These are phyloP conservation scores for Hericium coralloides DNA, from an alignment of 768 basidiomycete species.

Conservation along the genomic window DNA sequence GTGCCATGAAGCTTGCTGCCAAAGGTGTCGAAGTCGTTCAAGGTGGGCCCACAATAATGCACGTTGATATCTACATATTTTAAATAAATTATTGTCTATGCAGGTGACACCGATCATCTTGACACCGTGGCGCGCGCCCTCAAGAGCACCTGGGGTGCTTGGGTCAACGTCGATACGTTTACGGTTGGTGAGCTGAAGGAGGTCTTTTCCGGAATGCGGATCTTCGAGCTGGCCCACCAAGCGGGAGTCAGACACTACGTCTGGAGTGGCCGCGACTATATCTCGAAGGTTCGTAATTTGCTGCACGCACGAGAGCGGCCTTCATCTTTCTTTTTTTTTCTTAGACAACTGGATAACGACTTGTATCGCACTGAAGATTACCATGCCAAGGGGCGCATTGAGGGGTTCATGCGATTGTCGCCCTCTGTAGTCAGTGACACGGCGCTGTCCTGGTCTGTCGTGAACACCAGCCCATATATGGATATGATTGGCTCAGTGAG, in stretches of 20 bases:
- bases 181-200: conserved; percentile 31
- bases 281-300: conserved; percentile 22
- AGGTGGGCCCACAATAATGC: conserved; percentile 15
- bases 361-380: conserved; percentile 29
- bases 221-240: conserved; percentile 30
- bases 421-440: conserved; percentile 23
- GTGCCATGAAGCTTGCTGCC: conserved; percentile 24
- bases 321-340: neutral
- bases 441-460: conserved; percentile 27
- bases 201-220: conserved; percentile 28
- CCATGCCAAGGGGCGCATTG: conserved; percentile 32
- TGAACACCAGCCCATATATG: conserved; percentile 33
- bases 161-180: conserved; percentile 24
- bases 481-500: conserved; percentile 33
- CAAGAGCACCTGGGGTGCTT: conserved; percentile 26
- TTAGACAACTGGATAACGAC: conserved; percentile 16
- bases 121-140: conserved; percentile 20
- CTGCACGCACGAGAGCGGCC: neutral
- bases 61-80: neutral
- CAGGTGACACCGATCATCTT: conserved; percentile 26
- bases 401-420: conserved; percentile 27
- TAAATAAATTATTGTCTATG: neutral
- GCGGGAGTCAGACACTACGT: conserved; percentile 27
- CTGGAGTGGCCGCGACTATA: conserved; percentile 32
- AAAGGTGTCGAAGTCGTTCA: conserved; percentile 27